A percentile compares a stretch with the other conserved stretches of the same genome.
These are phyloP conservation scores for Leccinum ochraceum DNA, from an alignment of 768 basidiomycete species.

Conservation along the genomic window DNA sequence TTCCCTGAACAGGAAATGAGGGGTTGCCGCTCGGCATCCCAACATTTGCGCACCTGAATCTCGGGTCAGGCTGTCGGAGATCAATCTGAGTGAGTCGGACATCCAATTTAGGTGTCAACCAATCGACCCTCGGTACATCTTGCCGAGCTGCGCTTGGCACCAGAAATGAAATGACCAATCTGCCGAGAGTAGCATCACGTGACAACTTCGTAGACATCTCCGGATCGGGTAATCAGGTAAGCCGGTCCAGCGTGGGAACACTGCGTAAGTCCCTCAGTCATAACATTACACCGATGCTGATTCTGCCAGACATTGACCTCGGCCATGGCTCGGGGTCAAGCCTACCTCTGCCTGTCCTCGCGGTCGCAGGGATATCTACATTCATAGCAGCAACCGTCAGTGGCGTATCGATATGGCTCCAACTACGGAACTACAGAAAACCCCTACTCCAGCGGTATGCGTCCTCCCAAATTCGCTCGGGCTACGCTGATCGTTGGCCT, in stretches of 20 bases:
- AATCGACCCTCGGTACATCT: no score
- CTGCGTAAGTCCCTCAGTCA: background rate
- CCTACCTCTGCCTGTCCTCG: slow-evolving; percentile 56
- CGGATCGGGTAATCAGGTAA: background rate
- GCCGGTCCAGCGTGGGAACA: background rate
- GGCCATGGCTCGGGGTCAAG: slow-evolving; percentile 60
- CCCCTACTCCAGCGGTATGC: slow-evolving; percentile 73
- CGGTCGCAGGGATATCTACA: slow-evolving; percentile 63
- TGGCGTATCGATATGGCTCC: slow-evolving; percentile 72
- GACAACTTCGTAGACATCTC: background rate
- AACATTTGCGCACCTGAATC: no score
- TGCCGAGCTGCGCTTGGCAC: no score
- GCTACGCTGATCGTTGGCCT: slow-evolving; percentile 8
- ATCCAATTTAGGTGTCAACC: no score
- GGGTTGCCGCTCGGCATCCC: no score
- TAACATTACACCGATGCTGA: slow-evolving; percentile 6
- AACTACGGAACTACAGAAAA: slow-evolving; percentile 85
- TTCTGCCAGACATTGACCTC: slow-evolving; percentile 20
- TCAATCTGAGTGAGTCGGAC: no score
- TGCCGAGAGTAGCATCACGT: no score
- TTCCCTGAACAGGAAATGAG: no score
- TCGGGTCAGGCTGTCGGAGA: no score
- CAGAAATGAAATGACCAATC: no score
- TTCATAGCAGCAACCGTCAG: slow-evolving; percentile 72
- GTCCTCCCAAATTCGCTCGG: background rate